Base-by-base conservation (phyloP, 83 land plant genomes). In the Thuja plicata region DNA sequence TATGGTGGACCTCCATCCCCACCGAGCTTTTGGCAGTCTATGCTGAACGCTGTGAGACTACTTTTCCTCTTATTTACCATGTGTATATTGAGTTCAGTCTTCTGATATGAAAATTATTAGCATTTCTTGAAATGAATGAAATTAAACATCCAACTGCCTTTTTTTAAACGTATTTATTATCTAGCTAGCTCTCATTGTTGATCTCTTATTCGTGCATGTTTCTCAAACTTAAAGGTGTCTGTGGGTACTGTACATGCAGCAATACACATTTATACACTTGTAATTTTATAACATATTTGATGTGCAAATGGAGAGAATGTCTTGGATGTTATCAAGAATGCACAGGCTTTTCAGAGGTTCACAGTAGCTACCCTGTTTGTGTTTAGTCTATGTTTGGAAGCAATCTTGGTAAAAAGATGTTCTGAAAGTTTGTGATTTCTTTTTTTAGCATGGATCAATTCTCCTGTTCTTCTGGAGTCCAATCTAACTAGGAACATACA, bases 1-100 rank as follows among this genome's bases (percentile, higher is more conserved):
- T 94, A 84, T 90, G 97, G 97, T 83, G 87, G 79, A 77, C 94
- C 96, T 30, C 76, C 94, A 66, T 89, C 94, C 60, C 95, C 96
- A 19, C 96, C 96, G 41, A 92, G 94, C 70, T 95, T 95, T 86
- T 96, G 97, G 96, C 92, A 94, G 62, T 96, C 97, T 24, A 89
- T 96, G 70, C 92, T 96, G 70, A 92, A 91, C 8, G 94, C 94
- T 95, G 97, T 96, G 87, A 92, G 94, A 30, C 3, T 52, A 27
- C 35, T 83, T 30, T 83, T 83, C 11, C 85, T 83, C 34, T 83
- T 83, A 43, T 83, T 83, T 46, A 32, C 24, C 10, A 15, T 50
- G 86, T 19, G 19, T 79, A 78, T 32, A 32, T 78, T 38, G 81
- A 38, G 19, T 32, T 83, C 85, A 83, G 19, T 8, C 46, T 38